These are phyloP conservation scores for Aspergillus baeticus DNA, from an alignment of 495 filamentous ascomycete species.

Conservation along the genomic window DNA sequence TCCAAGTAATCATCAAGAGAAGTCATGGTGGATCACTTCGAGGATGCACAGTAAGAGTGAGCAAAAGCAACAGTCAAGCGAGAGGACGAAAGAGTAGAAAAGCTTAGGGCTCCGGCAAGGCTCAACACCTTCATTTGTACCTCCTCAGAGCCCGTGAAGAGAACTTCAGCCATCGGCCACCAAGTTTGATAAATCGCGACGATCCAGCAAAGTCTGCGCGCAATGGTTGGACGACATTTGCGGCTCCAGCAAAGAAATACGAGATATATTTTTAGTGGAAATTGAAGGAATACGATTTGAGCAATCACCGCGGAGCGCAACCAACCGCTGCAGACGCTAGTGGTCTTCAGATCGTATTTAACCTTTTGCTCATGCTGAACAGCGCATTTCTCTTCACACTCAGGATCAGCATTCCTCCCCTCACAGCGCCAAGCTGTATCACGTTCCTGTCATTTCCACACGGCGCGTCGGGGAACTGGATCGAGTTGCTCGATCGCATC, in stretches of 20 bases:
- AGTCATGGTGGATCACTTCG: neutral
- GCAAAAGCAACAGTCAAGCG: neutral
- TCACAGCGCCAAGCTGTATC: too few species aligned
- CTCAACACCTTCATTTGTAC: neutral
- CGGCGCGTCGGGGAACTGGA: too few species aligned
- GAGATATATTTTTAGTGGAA: slow-evolving; percentile 1
- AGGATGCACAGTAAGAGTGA: neutral
- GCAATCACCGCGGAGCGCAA: slow-evolving; percentile 1
- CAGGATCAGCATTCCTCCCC: too few species aligned
- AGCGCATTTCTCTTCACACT: neutral
- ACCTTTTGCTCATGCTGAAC: neutral
- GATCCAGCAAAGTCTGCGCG: neutral
- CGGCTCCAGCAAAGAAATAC: slow-evolving; percentile 11
- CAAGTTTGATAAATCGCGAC: neutral
- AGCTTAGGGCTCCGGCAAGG: neutral
- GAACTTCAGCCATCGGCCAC: neutral
- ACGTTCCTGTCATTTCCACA: too few species aligned
- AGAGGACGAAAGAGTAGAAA: neutral
- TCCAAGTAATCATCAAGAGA: neutral
- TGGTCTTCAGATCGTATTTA: neutral
- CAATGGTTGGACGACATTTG: neutral
- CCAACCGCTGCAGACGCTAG: neutral
- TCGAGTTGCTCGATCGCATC: too few species aligned
- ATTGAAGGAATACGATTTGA: neutral
- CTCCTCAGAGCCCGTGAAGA: neutral